A percentile compares a stretch with the other conserved stretches of the same genome.
These are phyloP conservation scores for Heteromeles arbutifolia DNA, from an alignment of 306 rosid species.

Conservation along the genomic window DNA sequence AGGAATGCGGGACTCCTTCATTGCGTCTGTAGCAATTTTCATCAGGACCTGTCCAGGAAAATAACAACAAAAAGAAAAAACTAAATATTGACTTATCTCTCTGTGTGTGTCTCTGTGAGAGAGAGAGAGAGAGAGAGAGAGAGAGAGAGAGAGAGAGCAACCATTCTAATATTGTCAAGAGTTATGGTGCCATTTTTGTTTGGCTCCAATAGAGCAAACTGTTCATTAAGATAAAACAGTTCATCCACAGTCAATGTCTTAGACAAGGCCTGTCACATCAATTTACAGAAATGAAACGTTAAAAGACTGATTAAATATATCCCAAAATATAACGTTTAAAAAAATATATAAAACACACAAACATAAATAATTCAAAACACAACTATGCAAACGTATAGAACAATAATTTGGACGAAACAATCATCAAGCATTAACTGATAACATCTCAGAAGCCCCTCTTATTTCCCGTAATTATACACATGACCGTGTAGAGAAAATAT, in stretches of 20 bases:
- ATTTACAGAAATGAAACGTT: constrained; percentile 13
- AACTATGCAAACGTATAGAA: not conserved
- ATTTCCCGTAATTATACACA: not conserved
- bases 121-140: not conserved
- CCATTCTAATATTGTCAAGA: constrained; percentile 67
- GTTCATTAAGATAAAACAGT: constrained; percentile 81
- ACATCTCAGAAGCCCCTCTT: not conserved
- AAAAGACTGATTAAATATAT: not conserved
- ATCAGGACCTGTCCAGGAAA: constrained; percentile 55
- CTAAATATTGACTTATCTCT: not conserved
- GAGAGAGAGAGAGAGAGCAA: constrained; percentile 19
- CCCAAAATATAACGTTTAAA: not conserved
- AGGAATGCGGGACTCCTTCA: constrained; percentile 80
- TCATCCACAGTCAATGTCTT: constrained; percentile 88
- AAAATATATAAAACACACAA: not conserved
- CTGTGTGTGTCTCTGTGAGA: not conserved
- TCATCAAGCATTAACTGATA: not conserved
- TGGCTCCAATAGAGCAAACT: constrained; percentile 72
- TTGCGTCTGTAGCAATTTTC: constrained; percentile 84
- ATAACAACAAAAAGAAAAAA: not conserved
- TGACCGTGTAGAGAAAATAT: not conserved
- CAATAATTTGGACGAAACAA: not conserved
- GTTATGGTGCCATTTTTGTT: constrained; percentile 80
- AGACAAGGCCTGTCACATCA: constrained; percentile 71
- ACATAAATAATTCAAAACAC: not conserved